Conservation (phyloP, 2,329 filamentous ascomycete species). For the Pseudogymnoascus sp. region DNA sequence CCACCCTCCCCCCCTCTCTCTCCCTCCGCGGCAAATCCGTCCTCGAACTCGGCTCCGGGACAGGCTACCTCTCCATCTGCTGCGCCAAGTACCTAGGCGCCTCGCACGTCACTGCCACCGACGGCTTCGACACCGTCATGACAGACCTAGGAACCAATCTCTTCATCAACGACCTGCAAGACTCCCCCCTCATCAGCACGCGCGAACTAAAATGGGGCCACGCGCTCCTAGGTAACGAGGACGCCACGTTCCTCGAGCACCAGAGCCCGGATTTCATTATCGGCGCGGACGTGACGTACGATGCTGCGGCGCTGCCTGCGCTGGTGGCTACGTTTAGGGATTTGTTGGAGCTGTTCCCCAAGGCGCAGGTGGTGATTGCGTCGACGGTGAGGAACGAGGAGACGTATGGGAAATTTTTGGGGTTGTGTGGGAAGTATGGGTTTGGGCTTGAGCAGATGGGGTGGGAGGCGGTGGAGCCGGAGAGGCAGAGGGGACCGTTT, state of each 20-base stretch:
- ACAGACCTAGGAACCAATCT: constrained; percentile 60
- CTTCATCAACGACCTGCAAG: constrained; percentile 58
- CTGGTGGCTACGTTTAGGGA: constrained; percentile 59
- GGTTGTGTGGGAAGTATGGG: constrained; percentile 39
- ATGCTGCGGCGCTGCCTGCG: constrained; percentile 53
- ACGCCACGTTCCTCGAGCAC: constrained; percentile 27
- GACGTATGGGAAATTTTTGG: constrained; percentile 60
- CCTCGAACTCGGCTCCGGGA: constrained; percentile 69
- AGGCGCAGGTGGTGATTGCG: constrained; percentile 56
- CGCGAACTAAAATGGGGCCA: constrained; percentile 46
- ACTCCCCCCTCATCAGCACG: constrained; percentile 44
- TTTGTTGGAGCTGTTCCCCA: constrained; percentile 50
- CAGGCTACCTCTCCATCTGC: constrained; percentile 67
- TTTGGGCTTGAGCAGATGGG: constrained; percentile 38
- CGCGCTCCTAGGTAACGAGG: constrained; percentile 28
- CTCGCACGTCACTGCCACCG: constrained; percentile 57
- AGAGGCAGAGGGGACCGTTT: constrained; percentile 54
- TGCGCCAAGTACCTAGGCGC: constrained; percentile 61
- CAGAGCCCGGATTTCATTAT: constrained; percentile 55
- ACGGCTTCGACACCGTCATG: constrained; percentile 67
- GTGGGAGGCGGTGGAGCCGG: constrained; percentile 34
- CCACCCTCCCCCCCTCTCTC: constrained; percentile 18
- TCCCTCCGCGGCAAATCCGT: constrained; percentile 48
- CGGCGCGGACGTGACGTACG: constrained; percentile 75
- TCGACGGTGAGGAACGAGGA: constrained; percentile 63